Base-by-base conservation (phyloP, 2,329 filamentous ascomycete species). In the Epichloe gansuensis region DNA sequence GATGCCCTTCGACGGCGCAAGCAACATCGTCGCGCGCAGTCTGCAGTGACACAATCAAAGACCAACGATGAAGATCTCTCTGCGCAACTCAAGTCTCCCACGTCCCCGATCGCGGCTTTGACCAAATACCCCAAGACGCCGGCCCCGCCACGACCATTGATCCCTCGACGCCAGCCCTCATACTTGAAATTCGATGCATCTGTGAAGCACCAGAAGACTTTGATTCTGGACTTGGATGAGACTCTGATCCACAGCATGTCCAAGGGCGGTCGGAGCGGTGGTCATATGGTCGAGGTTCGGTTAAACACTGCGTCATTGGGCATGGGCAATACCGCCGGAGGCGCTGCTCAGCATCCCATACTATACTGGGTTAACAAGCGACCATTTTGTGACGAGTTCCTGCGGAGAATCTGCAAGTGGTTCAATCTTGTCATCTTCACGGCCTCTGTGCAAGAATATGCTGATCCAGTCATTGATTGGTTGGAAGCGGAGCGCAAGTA, bases 331-430 rank as follows among this genome's bases (percentile, higher is more conserved):
- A 82, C 84, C 27, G 78, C 82, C 58, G 88, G 87, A 7, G 63
- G 61, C 23, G 64, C 64, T 46, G 88, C 89, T 41, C 91, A 95
- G 63, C 90, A 98, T 64, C 93, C 93, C 1, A 97, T 98, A 59
- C 71, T 98, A 55, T 98, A 98, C 73, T 98, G 96, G 74, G 93
- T 98, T 49, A 93, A 98, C 72, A 97, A 98, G 71, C 84, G 93
- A 57, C 93, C 93, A 38, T 85, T 93, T 65, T 98, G 93, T 67
- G 93, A 98, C 68, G 91, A 97, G 60, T 98, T 98, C 64, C 70
- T 98, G 63, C 85, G 90, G 62, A 65, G 93, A 75, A 82, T 96
- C 46, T 89, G 84, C 74, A 95, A 95, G 72, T 98, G 93, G 93
- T 98, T 94, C 71, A 97, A 96, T 65, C 74, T 98, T 15, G 88